These are phyloP conservation scores for Xylariaceae sp. DNA, from an alignment of 2,329 filamentous ascomycete genomes.

Conservation along the genomic window DNA sequence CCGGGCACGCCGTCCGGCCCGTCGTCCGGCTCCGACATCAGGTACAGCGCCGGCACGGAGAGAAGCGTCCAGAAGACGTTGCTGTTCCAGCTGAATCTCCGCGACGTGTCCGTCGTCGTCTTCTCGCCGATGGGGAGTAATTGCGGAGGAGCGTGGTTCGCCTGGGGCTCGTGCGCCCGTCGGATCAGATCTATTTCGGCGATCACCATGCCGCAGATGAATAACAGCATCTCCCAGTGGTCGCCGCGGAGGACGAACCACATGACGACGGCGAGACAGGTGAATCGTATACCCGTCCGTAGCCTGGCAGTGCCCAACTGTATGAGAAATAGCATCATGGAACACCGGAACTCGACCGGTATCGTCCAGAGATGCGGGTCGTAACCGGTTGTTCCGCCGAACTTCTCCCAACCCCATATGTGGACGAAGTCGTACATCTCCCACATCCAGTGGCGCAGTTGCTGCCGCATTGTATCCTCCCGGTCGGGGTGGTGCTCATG, in stretches of 20 bases:
- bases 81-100: not conserved
- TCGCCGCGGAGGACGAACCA: slow-evolving; percentile 51
- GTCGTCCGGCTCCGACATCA: slow-evolving; percentile 51
- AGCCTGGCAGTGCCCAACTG: slow-evolving; percentile 54
- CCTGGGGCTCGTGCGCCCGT: slow-evolving; percentile 43
- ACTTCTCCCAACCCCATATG: slow-evolving; percentile 53
- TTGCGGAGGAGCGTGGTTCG: slow-evolving; percentile 13
- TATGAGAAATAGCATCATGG: slow-evolving; percentile 59
- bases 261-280: slow-evolving; percentile 45
- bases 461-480: slow-evolving; percentile 41
- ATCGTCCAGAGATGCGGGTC: slow-evolving; percentile 67
- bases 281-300: slow-evolving; percentile 45
- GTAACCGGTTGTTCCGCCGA: slow-evolving; percentile 53
- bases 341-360: slow-evolving; percentile 62
- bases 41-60: slow-evolving; percentile 55
- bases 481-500: slow-evolving; percentile 51
- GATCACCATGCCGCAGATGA: slow-evolving; percentile 56
- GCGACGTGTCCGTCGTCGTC: slow-evolving; percentile 7
- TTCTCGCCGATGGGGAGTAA: slow-evolving; percentile 31
- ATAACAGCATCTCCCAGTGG: slow-evolving; percentile 59
- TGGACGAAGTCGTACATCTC: slow-evolving; percentile 55
- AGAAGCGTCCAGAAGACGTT: slow-evolving; percentile 44
- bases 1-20: slow-evolving; percentile 50
- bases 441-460: slow-evolving; percentile 50
- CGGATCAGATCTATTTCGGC: slow-evolving; percentile 58